These are phyloP conservation scores for Neopestalotiopsis rosae DNA, from an alignment of 2,329 filamentous ascomycete genomes.

Conservation along the genomic window DNA sequence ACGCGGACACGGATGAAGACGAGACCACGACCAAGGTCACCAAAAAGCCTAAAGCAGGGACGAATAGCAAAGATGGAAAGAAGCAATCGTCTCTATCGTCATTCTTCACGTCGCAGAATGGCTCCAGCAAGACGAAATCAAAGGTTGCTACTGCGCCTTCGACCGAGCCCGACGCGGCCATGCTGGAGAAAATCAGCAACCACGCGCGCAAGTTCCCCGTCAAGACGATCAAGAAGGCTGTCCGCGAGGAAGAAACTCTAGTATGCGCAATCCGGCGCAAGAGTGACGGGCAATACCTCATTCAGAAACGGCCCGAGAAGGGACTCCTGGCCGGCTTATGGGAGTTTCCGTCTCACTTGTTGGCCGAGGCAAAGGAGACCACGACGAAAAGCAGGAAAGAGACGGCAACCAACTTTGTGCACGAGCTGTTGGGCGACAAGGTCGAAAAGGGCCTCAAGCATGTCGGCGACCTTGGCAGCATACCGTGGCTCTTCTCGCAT, in stretches of 20 bases:
- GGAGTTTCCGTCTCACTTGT: slow-evolving; percentile 57
- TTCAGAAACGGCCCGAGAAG: slow-evolving; percentile 57
- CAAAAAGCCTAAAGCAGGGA: slow-evolving; percentile 20
- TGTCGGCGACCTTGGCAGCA: slow-evolving; percentile 50
- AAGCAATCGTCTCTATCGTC: slow-evolving; percentile 33
- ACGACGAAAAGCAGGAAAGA: slow-evolving; percentile 39
- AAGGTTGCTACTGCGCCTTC: slow-evolving; percentile 8
- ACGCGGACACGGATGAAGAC: slow-evolving; percentile 19
- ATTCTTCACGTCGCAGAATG: slow-evolving; percentile 27
- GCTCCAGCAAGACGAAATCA: slow-evolving; percentile 14
- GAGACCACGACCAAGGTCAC: slow-evolving; percentile 22
- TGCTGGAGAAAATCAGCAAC: slow-evolving; percentile 42
- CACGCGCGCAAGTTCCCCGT: slow-evolving; percentile 58
- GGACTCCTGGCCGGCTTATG: slow-evolving; percentile 61
- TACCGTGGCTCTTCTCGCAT: slow-evolving; percentile 65
- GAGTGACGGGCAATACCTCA: slow-evolving; percentile 48
- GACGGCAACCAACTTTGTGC: slow-evolving; percentile 42
- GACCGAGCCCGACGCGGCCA: slow-evolving; percentile 26
- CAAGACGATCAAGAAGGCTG: slow-evolving; percentile 56
- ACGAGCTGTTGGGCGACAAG: slow-evolving; percentile 29
- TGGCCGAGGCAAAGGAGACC: slow-evolving; percentile 36
- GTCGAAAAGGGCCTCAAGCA: slow-evolving; percentile 33
- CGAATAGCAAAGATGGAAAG: neutral
- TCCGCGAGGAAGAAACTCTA: slow-evolving; percentile 56
- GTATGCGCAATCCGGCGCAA: slow-evolving; percentile 55